These are phyloP conservation scores for Monosporascus sp. DNA, from an alignment of 2,329 filamentous ascomycete species.

Conservation along the genomic window DNA sequence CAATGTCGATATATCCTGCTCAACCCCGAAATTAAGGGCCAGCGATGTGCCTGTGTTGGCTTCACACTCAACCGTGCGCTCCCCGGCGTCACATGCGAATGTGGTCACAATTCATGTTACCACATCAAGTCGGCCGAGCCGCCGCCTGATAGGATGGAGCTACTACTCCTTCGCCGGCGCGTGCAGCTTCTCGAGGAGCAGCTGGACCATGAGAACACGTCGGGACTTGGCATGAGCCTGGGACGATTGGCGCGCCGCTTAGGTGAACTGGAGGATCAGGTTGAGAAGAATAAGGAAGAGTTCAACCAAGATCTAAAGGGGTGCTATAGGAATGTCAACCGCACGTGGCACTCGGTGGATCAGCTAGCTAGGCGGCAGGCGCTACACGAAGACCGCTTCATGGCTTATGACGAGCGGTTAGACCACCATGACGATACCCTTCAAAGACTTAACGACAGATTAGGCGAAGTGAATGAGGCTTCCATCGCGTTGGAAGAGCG, in stretches of 20 bases:
- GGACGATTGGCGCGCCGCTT: conserved; percentile 36
- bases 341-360: conserved; percentile 48
- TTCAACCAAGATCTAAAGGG: conserved; percentile 46
- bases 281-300: conserved; percentile 49
- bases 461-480: conserved; percentile 46
- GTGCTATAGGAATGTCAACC: conserved; percentile 49
- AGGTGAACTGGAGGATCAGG: conserved; percentile 46
- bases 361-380: conserved; percentile 36
- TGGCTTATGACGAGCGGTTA: conserved; percentile 36
- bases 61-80: conserved; percentile 50
- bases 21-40: conserved; percentile 50
- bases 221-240: conserved; percentile 29
- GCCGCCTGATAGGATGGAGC: conserved; percentile 38
- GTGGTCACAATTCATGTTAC: conserved; percentile 56
- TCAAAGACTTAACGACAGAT: conserved; percentile 40
- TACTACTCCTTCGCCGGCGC: conserved; percentile 43
- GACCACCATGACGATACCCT: conserved; percentile 35
- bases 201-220: conserved; percentile 31
- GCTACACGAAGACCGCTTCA: conserved; percentile 32
- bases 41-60: conserved; percentile 53
- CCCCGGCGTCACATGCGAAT: conserved; percentile 51
- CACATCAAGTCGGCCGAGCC: conserved; percentile 45
- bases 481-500: conserved; percentile 50
- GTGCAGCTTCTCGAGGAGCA: conserved; percentile 40
- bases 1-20: conserved; percentile 56